Percentiles rank a stretch among this genome's conserved stretches.
Evolutionary conservation across 495 filamentous ascomycete genomes (phyloP).

Genomic region (Cenococcum geophilum): DNA sequence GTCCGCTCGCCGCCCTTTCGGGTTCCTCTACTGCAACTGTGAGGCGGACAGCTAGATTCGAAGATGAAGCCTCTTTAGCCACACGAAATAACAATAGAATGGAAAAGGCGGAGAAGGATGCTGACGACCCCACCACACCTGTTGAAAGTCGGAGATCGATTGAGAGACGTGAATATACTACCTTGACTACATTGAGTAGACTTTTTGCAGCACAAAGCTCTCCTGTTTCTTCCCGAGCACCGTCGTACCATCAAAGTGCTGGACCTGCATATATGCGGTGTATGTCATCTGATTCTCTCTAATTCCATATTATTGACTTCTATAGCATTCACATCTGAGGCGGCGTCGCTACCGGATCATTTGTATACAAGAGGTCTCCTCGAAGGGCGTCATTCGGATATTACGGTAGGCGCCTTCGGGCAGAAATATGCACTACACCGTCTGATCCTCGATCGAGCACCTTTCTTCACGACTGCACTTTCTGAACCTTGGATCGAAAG

Average conservation of each 20-base stretch:
- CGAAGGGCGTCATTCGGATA: slow-evolving; percentile 52
- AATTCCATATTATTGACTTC: slow-evolving; percentile 2
- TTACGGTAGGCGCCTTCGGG: slow-evolving; percentile 50
- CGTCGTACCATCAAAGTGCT: slow-evolving; percentile 32
- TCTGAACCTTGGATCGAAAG: slow-evolving; percentile 56
- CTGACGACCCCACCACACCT: slow-evolving; percentile 40
- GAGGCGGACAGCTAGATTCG: slow-evolving; percentile 15
- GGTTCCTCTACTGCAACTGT: slow-evolving; percentile 13
- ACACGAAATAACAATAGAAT: slow-evolving; percentile 8
- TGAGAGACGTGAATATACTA: slow-evolving; percentile 30
- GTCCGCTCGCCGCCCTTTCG: slow-evolving; percentile 17
- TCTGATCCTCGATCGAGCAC: slow-evolving; percentile 52
- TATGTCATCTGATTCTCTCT: slow-evolving; percentile 4
- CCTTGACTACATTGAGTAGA: slow-evolving; percentile 35
- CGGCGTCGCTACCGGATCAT: slow-evolving; percentile 49
- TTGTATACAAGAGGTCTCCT: slow-evolving; percentile 53
- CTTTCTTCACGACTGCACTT: slow-evolving; percentile 52
- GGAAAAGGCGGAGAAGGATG: slow-evolving; percentile 40
- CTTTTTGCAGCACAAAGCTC: slow-evolving; percentile 34
- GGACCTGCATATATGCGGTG: slow-evolving; percentile 20
- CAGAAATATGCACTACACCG: slow-evolving; percentile 51
- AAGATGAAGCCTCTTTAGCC: background rate
- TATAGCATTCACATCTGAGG: slow-evolving; percentile 36
- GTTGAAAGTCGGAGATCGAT: slow-evolving; percentile 19
- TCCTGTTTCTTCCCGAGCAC: slow-evolving; percentile 28